phyloP scores from a whole-genome alignment of 2,329 filamentous ascomycete genomes.

The Mycogone perniciosa region DNA sequence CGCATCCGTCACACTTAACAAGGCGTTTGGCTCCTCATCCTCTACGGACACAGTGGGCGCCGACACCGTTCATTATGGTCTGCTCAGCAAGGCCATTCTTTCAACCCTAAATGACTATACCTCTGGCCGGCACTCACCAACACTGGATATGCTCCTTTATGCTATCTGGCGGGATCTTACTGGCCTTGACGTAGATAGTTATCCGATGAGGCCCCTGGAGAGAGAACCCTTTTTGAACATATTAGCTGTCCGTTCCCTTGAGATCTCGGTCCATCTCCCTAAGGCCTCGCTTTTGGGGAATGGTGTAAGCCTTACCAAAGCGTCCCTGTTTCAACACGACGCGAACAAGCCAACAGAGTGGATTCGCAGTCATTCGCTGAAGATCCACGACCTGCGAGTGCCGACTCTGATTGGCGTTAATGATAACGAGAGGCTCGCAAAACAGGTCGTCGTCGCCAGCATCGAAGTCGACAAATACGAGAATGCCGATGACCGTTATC shows the following conservation, averaged over 20 bases:
- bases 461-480: conserved; percentile 53
- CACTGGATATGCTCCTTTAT: conserved; percentile 15
- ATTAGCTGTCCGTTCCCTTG: conserved; percentile 37
- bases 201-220: not conserved
- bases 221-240: conserved; percentile 25
- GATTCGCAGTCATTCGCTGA: conserved; percentile 32
- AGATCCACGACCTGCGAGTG: conserved; percentile 52
- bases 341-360: conserved; percentile 15
- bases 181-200: conserved; percentile 17
- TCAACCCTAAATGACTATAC: conserved; percentile 28
- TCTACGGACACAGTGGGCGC: conserved; percentile 52
- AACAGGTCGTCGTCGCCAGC: conserved; percentile 60
- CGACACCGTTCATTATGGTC: conserved; percentile 74
- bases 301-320: conserved; percentile 47
- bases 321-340: conserved; percentile 34
- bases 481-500: conserved; percentile 43
- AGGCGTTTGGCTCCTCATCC: conserved; percentile 52
- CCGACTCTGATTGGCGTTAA: conserved; percentile 69
- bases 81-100: conserved; percentile 59
- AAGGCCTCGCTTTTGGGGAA: conserved; percentile 64
- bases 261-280: conserved; percentile 51
- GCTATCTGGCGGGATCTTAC: conserved; percentile 29
- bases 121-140: too few relatives aligned
- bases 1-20: conserved; percentile 49
- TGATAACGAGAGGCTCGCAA: conserved; percentile 58